Base-by-base conservation (phyloP, 2,329 filamentous ascomycete genomes). In the Cyphellophora attinorum region DNA sequence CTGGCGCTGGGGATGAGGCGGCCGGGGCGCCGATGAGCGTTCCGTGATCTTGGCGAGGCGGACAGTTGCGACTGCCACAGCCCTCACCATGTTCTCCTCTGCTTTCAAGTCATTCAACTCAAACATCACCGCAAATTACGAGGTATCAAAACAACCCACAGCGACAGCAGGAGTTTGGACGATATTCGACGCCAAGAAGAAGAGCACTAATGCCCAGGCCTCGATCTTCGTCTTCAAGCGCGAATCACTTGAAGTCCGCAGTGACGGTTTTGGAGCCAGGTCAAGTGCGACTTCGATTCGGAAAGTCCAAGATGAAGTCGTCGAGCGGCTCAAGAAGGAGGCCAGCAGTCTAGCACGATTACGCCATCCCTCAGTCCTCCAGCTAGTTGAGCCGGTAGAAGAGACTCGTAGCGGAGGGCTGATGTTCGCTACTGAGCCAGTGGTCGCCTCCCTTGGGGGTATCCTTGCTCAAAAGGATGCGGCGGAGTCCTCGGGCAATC, bases 121-220 rank as follows among this genome's bases (percentile, higher is more conserved):
- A 41, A 94, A 95, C 62, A 96, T 98, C 63, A 79, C 79, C 40
- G 79, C 81, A 55, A 93, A 94, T 64, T 98, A 98, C 62, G 76
- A 81, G 48, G 70, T 96, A 46, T 80, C 85, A 14, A 70, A 79
- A 16, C 76, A 75, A 40, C 74, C 82, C 8, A 80, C 76, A n/a
- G 82, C 85, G 33, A 76, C 76, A 34, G 84, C 88, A 11, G 91
- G 91, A 12, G 85, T 88, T 39, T 98, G 91, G 91, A 93, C 86
- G 65, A 91, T 98, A 52, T 89, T 89, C 70, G 88, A 95, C 64
- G 88, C 84, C 39, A 96, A 93, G 68, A 93, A 93, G 65, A 96
- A 95, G 63, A 85, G 82, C 18, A 94, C 86, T 0, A 85, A 84
- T 47, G 93, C 91, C 57, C 60, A 79, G 5, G 91, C 81, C 36